phyloP scores from a whole-genome alignment of 345 rosid species.

The Moricandia arvensis region DNA sequence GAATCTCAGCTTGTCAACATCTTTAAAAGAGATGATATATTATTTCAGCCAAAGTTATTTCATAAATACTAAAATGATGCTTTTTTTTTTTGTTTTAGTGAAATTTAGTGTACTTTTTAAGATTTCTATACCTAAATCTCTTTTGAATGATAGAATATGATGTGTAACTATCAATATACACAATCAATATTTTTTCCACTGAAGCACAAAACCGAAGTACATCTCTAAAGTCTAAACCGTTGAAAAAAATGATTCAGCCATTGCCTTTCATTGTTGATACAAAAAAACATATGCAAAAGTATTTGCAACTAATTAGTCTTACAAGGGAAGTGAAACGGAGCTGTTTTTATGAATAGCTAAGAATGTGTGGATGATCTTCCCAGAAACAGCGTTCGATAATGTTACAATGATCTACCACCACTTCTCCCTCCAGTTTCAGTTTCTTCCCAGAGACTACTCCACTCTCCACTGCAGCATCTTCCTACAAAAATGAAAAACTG shows the following conservation, averaged over 20 bases:
- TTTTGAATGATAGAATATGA: no score
- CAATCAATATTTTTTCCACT: no score
- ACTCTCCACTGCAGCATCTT: constrained; percentile 25
- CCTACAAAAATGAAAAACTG: constrained; percentile 36
- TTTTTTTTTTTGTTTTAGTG: neutral
- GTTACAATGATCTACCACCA: constrained; percentile 51
- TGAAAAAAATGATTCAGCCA: neutral
- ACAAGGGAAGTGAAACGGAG: neutral
- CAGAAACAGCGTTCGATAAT: constrained; percentile 66
- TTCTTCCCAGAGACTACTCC: constrained; percentile 24
- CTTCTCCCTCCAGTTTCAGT: constrained; percentile 27
- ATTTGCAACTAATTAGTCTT: neutral
- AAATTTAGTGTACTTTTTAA: neutral
- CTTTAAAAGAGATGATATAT: neutral
- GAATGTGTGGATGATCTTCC: constrained; percentile 56
- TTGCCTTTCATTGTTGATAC: neutral
- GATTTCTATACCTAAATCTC: neutral
- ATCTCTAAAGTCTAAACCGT: neutral
- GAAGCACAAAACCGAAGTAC: neutral
- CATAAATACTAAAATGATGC: no score
- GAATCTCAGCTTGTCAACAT: neutral
- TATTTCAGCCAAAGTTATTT: no score
- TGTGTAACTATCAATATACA: no score
- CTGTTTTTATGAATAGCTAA: constrained; percentile 28
- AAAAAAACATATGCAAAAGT: neutral